A percentile compares a stretch with the other conserved stretches of the same genome.
Conservation (phyloP, 2,329 filamentous ascomycete genomes). For the Septoria petroselini region DNA sequence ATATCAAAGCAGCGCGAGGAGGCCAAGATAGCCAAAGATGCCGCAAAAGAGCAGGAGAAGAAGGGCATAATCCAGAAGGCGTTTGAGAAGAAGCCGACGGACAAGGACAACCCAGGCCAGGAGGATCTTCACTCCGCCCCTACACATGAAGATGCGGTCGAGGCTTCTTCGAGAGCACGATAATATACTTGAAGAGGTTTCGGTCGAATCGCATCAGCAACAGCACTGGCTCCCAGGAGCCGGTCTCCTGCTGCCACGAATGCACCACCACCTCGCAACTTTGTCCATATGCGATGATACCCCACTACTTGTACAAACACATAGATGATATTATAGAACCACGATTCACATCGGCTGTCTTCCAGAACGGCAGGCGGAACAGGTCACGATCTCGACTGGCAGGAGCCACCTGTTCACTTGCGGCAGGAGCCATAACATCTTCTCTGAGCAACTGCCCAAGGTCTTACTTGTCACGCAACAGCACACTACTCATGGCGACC, state of each 20-base stretch:
- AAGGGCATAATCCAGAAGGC: constrained; percentile 11
- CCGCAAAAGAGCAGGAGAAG: constrained; percentile 16
- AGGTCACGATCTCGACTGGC: too few relatives aligned
- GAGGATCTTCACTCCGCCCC: constrained; percentile 11
- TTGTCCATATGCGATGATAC: constrained; percentile 19
- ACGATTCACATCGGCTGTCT: background rate
- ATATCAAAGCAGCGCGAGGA: constrained; percentile 10
- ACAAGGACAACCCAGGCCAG: constrained; percentile 11
- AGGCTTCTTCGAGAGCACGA: constrained; percentile 26
- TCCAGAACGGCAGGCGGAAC: constrained; percentile 1
- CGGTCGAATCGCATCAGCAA: too few relatives aligned
- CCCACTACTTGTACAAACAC: constrained; percentile 18
- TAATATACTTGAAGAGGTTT: constrained; percentile 16
- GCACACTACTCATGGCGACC: constrained; percentile 4
- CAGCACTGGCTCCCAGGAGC: too few relatives aligned
- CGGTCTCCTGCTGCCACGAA: too few relatives aligned
- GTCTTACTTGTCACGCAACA: too few relatives aligned
- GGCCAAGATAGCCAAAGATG: constrained; percentile 7
- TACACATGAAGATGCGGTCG: constrained; percentile 25
- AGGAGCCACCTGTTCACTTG: too few relatives aligned
- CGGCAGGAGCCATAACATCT: too few relatives aligned
- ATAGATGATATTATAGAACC: background rate
- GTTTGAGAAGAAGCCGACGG: constrained; percentile 6
- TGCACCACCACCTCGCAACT: constrained; percentile 15
- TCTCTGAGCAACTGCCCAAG: too few relatives aligned